Evolutionary conservation across 352 stramenopile genomes (phyloP).

Genomic region (Hyaloperonospora arabidopsidis): DNA sequence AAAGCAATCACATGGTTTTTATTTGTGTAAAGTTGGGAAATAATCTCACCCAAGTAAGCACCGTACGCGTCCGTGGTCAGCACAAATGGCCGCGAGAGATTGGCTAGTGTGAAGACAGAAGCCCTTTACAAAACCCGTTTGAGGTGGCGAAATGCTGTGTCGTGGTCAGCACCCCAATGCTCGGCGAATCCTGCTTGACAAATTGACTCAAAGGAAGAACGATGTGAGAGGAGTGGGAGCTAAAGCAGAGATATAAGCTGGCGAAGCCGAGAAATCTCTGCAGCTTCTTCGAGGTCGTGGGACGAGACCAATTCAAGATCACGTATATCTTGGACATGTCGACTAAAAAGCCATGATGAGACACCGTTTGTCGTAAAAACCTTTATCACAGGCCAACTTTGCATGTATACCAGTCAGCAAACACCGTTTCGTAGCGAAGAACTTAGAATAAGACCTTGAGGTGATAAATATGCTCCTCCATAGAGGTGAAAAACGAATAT

Average conservation of each 20-base stretch:
- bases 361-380: constrained; percentile 26
- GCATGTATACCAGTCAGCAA: constrained; percentile 18
- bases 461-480: constrained; percentile 13
- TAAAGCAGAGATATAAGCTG: constrained; percentile 28
- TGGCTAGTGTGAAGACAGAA: constrained; percentile 18
- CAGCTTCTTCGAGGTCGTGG: constrained; percentile 12
- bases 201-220: constrained; percentile 19
- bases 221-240: constrained; percentile 14
- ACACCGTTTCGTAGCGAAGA: constrained; percentile 17
- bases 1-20: constrained; percentile 2
- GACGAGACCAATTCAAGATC: constrained; percentile 13
- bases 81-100: constrained; percentile 20
- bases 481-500: constrained; percentile 20
- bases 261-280: constrained; percentile 24
- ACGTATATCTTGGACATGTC: constrained; percentile 19
- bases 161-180: constrained; percentile 14
- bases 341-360: constrained; percentile 9
- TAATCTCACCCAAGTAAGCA: constrained; percentile 6
- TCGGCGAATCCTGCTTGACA: constrained; percentile 15
- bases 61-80: constrained; percentile 28
- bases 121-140: constrained; percentile 24
- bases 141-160: constrained; percentile 12
- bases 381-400: constrained; percentile 8
- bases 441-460: constrained; percentile 22
- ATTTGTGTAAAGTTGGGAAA: neutral